Evolutionary conservation across 139 green algal genomes (phyloP).

Genomic region (Picochlorum sp.): DNA sequence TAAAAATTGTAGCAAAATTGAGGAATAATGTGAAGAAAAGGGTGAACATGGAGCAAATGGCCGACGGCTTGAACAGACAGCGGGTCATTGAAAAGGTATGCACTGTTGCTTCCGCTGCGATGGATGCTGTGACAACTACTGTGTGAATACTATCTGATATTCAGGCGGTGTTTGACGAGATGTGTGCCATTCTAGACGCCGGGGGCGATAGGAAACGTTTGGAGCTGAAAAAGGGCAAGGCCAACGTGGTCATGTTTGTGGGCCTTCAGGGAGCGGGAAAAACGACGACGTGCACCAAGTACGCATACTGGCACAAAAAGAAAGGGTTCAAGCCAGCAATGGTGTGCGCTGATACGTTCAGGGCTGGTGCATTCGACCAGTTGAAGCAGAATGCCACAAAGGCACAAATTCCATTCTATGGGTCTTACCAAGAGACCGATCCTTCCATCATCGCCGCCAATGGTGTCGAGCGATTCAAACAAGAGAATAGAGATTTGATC

Average conservation of each 20-base stretch:
- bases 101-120: not conserved
- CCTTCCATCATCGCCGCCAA: slow-evolving; percentile 82
- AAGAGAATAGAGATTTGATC: slow-evolving; percentile 83
- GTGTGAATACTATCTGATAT: not conserved
- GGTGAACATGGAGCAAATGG: slow-evolving; percentile 65
- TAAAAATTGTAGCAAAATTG: slow-evolving; percentile 68
- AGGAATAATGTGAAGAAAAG: slow-evolving; percentile 84
- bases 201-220: slow-evolving; percentile 41
- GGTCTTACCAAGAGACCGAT: slow-evolving; percentile 92
- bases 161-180: slow-evolving; percentile 83
- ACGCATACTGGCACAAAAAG: slow-evolving; percentile 87
- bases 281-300: slow-evolving; percentile 98
- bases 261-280: slow-evolving; percentile 88
- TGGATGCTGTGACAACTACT: not conserved
- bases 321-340: slow-evolving; percentile 95
- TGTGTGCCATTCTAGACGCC: slow-evolving; percentile 69
- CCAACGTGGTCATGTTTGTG: slow-evolving; percentile 97
- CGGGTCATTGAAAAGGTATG: slow-evolving; percentile 80
- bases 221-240: slow-evolving; percentile 77
- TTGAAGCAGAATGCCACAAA: slow-evolving; percentile 99
- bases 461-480: slow-evolving; percentile 85
- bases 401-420: slow-evolving; percentile 81
- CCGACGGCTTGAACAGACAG: slow-evolving; percentile 87
- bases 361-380: slow-evolving; percentile 91
- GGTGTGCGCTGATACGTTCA: slow-evolving; percentile 98